Evolutionary conservation across 202 grass and related monocot genomes (phyloP).

Genomic region (Setaria italica): DNA sequence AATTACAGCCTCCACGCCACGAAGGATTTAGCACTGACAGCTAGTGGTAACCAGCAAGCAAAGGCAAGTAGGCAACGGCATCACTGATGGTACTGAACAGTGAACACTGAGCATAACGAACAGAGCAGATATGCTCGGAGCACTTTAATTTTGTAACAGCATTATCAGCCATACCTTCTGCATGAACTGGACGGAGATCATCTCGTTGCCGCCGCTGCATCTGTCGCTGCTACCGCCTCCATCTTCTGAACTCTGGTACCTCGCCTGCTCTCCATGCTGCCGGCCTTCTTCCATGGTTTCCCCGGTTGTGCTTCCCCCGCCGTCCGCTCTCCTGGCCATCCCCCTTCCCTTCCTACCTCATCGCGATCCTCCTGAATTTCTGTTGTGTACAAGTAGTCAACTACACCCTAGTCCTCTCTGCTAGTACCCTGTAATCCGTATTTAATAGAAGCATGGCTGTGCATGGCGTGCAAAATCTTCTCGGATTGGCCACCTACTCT

Average conservation of each 20-base stretch:
- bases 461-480: constrained; percentile 10
- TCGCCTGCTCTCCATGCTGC: neutral
- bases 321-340: constrained; percentile 28
- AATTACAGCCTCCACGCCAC: too few relatives aligned
- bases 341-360: neutral
- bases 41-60: neutral
- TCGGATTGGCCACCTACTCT: constrained; percentile 47
- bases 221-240: neutral
- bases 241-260: constrained; percentile 33
- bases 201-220: constrained; percentile 24
- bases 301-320: neutral
- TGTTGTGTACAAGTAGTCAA: neutral
- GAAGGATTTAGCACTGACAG: neutral
- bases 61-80: neutral
- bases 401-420: neutral
- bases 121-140: neutral
- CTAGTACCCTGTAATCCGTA: neutral
- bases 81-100: neutral
- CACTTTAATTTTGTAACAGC: neutral
- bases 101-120: neutral
- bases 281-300: constrained; percentile 57
- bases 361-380: neutral
- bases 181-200: constrained; percentile 63
- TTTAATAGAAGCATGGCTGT: neutral
- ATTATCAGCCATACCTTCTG: constrained; percentile 54